These are phyloP conservation scores for Saccharomycopsis sp. DNA, from an alignment of 805 yeast genomes.

Conservation along the genomic window DNA sequence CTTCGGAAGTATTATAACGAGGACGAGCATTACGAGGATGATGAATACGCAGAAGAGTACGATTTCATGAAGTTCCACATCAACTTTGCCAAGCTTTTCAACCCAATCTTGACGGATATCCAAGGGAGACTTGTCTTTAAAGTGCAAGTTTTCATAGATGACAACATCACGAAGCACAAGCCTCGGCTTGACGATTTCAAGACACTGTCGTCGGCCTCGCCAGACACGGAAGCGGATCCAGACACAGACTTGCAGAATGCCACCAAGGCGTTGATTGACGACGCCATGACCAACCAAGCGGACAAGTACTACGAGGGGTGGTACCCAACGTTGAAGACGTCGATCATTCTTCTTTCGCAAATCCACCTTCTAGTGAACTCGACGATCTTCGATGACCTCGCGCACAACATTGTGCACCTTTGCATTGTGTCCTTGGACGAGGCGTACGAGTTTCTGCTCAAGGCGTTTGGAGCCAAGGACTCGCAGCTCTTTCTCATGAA, in stretches of 20 bases:
- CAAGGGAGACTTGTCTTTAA: conserved; percentile 77
- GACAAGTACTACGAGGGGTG: conserved; percentile 32
- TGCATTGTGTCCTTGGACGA: conserved; percentile 54
- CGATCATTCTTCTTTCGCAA: conserved; percentile 61
- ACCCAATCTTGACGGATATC: conserved; percentile 64
- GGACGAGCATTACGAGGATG: conserved; percentile 22
- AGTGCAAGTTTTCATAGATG: conserved; percentile 64
- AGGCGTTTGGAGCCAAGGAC: conserved; percentile 44
- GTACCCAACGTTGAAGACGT: conserved; percentile 65
- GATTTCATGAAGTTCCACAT: conserved; percentile 27
- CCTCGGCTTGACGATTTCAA: conserved; percentile 65
- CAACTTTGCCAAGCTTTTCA: conserved; percentile 52
- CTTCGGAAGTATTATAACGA: conserved; percentile 56
- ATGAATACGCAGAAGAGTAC: conserved; percentile 22
- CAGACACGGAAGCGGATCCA: neutral
- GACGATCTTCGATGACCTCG: conserved; percentile 76
- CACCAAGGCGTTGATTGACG: neutral
- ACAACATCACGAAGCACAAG: conserved; percentile 53
- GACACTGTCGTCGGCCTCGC: neutral
- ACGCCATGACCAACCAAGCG: neutral
- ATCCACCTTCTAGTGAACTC: conserved; percentile 75
- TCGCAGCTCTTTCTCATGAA: conserved; percentile 60
- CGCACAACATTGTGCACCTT: conserved; percentile 77
- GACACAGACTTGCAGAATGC: conserved; percentile 7
- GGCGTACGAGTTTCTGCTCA: conserved; percentile 39